Conservation (phyloP, 2,329 filamentous ascomycete species). For the Triangularia verruculosa region DNA sequence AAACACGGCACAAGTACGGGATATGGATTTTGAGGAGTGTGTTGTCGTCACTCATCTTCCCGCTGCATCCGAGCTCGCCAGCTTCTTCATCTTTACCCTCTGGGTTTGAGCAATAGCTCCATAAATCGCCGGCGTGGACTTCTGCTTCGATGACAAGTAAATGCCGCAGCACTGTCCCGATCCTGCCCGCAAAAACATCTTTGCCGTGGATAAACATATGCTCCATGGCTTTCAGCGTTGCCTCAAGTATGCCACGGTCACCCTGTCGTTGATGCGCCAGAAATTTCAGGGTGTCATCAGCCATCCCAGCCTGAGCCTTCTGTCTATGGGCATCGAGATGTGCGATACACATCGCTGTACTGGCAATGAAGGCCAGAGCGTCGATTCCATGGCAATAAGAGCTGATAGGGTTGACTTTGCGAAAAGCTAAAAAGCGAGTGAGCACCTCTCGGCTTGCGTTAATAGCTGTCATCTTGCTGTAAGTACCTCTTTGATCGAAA, state of each 20-base stretch:
- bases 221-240: constrained; percentile 34
- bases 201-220: constrained; percentile 17
- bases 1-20: not conserved
- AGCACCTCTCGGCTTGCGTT: constrained; percentile 44
- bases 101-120: not conserved
- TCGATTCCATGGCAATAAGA: constrained; percentile 43
- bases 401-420: constrained; percentile 29
- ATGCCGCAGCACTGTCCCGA: constrained; percentile 33
- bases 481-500: constrained; percentile 29
- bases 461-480: constrained; percentile 40
- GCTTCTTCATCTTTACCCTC: not conserved
- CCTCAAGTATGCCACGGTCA: constrained; percentile 43
- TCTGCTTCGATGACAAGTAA: constrained; percentile 41
- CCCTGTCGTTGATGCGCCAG: constrained; percentile 40
- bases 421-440: constrained; percentile 38
- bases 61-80: not conserved
- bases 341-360: constrained; percentile 39
- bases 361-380: constrained; percentile 41
- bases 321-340: constrained; percentile 38
- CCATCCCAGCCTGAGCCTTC: not conserved
- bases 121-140: constrained; percentile 28
- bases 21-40: not conserved
- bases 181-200: constrained; percentile 33
- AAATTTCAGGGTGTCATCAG: constrained; percentile 27
- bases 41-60: not conserved